phyloP scores from a whole-genome alignment of 192 early-diverging fungal genomes.

The Podila horticola region DNA sequence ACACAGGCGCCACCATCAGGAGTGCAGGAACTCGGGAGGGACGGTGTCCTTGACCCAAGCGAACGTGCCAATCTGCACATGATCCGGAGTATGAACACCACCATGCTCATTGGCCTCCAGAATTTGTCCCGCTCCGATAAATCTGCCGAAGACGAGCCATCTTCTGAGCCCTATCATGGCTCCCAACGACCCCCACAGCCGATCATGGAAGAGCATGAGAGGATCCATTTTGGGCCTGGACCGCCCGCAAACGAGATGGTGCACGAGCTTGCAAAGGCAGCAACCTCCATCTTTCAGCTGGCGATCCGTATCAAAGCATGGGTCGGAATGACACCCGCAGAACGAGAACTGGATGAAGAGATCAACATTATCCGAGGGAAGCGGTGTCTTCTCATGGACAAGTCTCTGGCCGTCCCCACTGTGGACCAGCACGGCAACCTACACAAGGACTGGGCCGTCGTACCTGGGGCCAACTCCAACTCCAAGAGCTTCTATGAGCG shows the following conservation, averaged over 20 bases:
- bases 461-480: slow-evolving; percentile 17
- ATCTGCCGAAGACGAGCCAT: neutral
- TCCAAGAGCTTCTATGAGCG: slow-evolving; percentile 39
- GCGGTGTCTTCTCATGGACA: slow-evolving; percentile 44
- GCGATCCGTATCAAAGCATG: slow-evolving; percentile 44
- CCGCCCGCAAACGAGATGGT: slow-evolving; percentile 30
- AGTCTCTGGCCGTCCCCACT: slow-evolving; percentile 14
- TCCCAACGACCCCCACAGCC: too few species aligned
- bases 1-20: slow-evolving; percentile 2
- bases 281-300: slow-evolving; percentile 45
- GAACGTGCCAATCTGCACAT: slow-evolving; percentile 34
- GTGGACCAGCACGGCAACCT: slow-evolving; percentile 41
- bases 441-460: slow-evolving; percentile 41
- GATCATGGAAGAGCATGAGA: too few species aligned
- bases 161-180: too few species aligned
- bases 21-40: neutral
- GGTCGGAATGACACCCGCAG: slow-evolving; percentile 36
- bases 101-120: slow-evolving; percentile 41
- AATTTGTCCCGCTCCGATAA: neutral
- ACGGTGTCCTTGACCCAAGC: slow-evolving; percentile 3
- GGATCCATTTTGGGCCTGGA: slow-evolving; percentile 10
- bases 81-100: slow-evolving; percentile 45
- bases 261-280: slow-evolving; percentile 31
- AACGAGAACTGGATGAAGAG: slow-evolving; percentile 33
- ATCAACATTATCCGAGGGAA: slow-evolving; percentile 43